These are phyloP conservation scores for Penicillium paradoxum DNA, from an alignment of 495 filamentous ascomycete genomes.

Conservation along the genomic window DNA sequence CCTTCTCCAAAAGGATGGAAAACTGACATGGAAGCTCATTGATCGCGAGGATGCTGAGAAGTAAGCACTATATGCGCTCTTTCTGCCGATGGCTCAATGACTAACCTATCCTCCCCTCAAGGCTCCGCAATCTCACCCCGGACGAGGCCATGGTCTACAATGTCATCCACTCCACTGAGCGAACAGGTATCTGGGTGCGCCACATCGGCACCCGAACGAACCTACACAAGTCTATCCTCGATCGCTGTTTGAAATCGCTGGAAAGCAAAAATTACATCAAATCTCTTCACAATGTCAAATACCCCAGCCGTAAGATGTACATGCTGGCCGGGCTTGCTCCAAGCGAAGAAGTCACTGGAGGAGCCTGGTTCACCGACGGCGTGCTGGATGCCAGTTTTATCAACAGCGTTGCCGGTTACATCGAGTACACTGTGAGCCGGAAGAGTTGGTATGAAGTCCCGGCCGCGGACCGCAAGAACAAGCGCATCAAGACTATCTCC, in stretches of 20 bases:
- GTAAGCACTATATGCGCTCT: conserved; percentile 34
- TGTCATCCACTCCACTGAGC: conserved; percentile 74
- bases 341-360: conserved; percentile 82
- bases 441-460: conserved; percentile 60
- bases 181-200: conserved; percentile 83
- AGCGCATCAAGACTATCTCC: conserved; percentile 42
- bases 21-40: conserved; percentile 62
- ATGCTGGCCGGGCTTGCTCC: conserved; percentile 65
- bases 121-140: conserved; percentile 57
- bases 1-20: conserved; percentile 48
- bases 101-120: conserved; percentile 25
- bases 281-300: conserved; percentile 57
- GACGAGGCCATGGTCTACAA: conserved; percentile 81
- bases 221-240: conserved; percentile 72
- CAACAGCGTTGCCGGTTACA: conserved; percentile 57
- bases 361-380: conserved; percentile 87
- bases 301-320: conserved; percentile 59
- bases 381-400: conserved; percentile 86
- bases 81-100: background rate
- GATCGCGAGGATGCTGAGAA: conserved; percentile 66
- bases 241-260: conserved; percentile 70
- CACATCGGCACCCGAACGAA: conserved; percentile 69
- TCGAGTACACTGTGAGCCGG: conserved; percentile 66
- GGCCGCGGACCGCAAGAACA: conserved; percentile 26
- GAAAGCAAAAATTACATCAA: conserved; percentile 85